Percentiles rank a stretch among this genome's conserved stretches.
phyloP scores from a whole-genome alignment of 805 yeast genomes.

The Jamesozyma hellenica region DNA sequence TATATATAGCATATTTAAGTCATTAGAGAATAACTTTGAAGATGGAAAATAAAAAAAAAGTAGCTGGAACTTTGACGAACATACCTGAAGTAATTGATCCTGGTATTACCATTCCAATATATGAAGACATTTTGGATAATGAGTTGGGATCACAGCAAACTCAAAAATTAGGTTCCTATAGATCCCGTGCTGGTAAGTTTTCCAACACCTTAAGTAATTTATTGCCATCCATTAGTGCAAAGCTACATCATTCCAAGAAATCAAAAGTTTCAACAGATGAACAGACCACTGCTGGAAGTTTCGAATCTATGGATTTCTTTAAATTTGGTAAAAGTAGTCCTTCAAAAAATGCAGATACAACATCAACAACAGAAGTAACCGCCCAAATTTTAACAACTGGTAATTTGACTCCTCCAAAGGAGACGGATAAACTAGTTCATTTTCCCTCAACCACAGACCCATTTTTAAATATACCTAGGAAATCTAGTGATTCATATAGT shows the following conservation, averaged over 20 bases:
- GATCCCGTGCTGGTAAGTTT: slow-evolving; percentile 30
- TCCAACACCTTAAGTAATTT: slow-evolving; percentile 30
- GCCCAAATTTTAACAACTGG: slow-evolving; percentile 12
- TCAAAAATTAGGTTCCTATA: slow-evolving; percentile 28
- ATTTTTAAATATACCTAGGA: slow-evolving; percentile 20
- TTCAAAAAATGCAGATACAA: not conserved
- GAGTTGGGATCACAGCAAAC: slow-evolving; percentile 9
- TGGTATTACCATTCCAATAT: slow-evolving; percentile 28
- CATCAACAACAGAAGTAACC: not conserved
- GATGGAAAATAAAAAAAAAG: slow-evolving; percentile 4
- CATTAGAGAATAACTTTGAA: too few relatives aligned
- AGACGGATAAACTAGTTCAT: slow-evolving; percentile 18
- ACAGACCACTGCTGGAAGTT: slow-evolving; percentile 6
- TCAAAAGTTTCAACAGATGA: slow-evolving; percentile 11
- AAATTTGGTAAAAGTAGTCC: slow-evolving; percentile 7
- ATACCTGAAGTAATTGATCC: slow-evolving; percentile 28
- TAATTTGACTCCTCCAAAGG: slow-evolving; percentile 24
- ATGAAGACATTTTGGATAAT: slow-evolving; percentile 19
- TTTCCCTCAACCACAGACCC: slow-evolving; percentile 22
- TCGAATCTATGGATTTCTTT: slow-evolving; percentile 13
- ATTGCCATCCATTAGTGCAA: slow-evolving; percentile 31
- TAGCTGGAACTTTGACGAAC: slow-evolving; percentile 7
- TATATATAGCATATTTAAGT: too few relatives aligned
- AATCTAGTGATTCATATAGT: slow-evolving; percentile 25
- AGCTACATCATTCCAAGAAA: slow-evolving; percentile 21